These are phyloP conservation scores for Mallotus japonicus DNA, from an alignment of 441 rosid genomes.

Conservation along the genomic window DNA sequence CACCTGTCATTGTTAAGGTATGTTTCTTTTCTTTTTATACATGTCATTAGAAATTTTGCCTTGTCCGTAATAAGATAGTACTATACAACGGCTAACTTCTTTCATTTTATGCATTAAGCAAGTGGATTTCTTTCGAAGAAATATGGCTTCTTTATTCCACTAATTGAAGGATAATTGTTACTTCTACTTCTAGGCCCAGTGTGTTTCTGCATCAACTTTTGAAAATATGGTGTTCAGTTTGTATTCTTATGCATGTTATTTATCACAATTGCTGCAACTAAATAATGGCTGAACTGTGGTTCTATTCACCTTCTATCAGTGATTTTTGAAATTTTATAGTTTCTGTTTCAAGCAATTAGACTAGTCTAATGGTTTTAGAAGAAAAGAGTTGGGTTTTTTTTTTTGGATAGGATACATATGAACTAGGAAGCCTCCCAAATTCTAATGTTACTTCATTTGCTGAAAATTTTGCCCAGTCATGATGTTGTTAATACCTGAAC, in stretches of 20 bases:
- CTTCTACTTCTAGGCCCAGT: not conserved
- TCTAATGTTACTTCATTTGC: not conserved
- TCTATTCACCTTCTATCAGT: not conserved
- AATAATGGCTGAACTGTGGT: not conserved
- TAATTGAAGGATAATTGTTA: not conserved
- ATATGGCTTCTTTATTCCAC: not conserved
- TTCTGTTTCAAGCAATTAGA: not conserved
- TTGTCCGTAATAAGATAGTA: not conserved
- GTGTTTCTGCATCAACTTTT: not conserved
- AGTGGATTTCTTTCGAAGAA: not conserved
- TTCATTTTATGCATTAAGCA: not conserved
- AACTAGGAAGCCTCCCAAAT: not conserved
- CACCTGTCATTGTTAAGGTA: slow-evolving; percentile 96
- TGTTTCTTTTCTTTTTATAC: not conserved
- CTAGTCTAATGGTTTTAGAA: not conserved
- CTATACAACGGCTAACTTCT: not conserved
- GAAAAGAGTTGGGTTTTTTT: not conserved
- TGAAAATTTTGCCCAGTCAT: not conserved
- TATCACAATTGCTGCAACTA: not conserved
- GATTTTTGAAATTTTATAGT: not conserved
- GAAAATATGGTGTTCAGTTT: not conserved
- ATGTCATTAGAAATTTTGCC: not conserved
- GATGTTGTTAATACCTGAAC: not conserved
- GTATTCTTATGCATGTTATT: not conserved
- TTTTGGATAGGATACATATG: not conserved